Base-by-base conservation (phyloP, 768 basidiomycete genomes). In the Leccinum variicolor region DNA sequence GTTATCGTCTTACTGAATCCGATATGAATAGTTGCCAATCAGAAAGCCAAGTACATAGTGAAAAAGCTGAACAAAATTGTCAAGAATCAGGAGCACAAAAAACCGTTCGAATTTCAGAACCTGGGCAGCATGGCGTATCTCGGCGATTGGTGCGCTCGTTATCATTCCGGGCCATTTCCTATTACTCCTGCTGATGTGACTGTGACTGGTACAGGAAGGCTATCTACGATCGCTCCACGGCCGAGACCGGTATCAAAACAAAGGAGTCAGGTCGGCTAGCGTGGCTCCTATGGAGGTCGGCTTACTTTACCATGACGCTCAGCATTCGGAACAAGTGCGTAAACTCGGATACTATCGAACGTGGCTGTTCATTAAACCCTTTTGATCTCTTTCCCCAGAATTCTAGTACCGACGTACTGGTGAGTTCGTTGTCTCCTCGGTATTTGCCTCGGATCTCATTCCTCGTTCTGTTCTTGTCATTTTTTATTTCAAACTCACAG, bases 201-300 rank as follows among this genome's bases (percentile, higher is more conserved):
- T 31, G 29, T 31, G 13, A 41, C 17, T 9, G 54, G 2, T 54
- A 64, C 61, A 85, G 89, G 89, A 86, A 86, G 75, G 89, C 89
- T 1, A 84, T 91, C 26, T 90, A 89, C 64, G 89, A 90, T 73
- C 76, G 85, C 55, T 80, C 85, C 46, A 74, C 76, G 15, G 74
- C 78, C 45, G 75, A 78, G 50, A 75, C 69, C 47, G 77, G 81
- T 23, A 69, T 82, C 64, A 74, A 84, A 73, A 73, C 78, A 54
- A 84, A 83, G 69, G 82, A 89, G 72, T 77, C 82, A 39, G 84
- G 89, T 26, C 79, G 86, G 36, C 60, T 88, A 39, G 89, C 89
- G 11, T 91, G 89, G 89, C 75, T 91, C 31, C 75, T 91, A 50
- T 91, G 89, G 89, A 78, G 89, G 53, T 87, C 85, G 17, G 89